Conservation (phyloP, 495 filamentous ascomycete genomes). For the Poronia punctata region DNA sequence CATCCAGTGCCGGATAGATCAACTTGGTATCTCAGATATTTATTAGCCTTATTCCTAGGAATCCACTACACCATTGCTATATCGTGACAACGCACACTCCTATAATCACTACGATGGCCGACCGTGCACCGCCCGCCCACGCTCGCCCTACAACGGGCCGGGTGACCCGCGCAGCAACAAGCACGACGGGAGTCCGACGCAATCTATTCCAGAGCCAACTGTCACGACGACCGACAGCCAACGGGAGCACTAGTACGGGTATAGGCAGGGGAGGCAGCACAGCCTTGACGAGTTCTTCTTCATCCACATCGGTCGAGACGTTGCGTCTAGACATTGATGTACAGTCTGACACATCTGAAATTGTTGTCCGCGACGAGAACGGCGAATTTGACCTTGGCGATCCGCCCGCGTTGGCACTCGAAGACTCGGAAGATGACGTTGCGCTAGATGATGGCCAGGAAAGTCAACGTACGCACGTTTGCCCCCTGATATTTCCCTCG, state of each 20-base stretch:
- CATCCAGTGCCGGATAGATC: too few relatives aligned
- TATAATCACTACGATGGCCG: constrained; percentile 15
- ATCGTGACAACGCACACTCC: neutral
- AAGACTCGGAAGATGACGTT: constrained; percentile 46
- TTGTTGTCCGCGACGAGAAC: constrained; percentile 68
- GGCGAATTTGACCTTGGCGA: constrained; percentile 69
- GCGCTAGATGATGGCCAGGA: constrained; percentile 39
- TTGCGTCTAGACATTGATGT: constrained; percentile 26
- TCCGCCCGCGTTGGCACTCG: constrained; percentile 47
- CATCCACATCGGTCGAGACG: constrained; percentile 23
- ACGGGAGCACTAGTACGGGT: neutral
- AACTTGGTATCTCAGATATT: too few relatives aligned
- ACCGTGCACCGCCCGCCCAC: constrained; percentile 19
- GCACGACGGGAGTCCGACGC: constrained; percentile 46
- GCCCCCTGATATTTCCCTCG: too few relatives aligned
- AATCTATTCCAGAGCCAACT: constrained; percentile 71
- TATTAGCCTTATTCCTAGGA: too few relatives aligned
- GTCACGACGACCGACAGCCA: constrained; percentile 56
- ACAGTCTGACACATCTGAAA: constrained; percentile 50
- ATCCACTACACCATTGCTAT: too few relatives aligned
- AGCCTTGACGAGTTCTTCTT: constrained; percentile 9
- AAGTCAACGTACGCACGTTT: constrained; percentile 32
- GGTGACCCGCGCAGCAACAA: constrained; percentile 14
- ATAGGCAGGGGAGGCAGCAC: neutral
- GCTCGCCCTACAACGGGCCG: constrained; percentile 12